These are phyloP conservation scores for Ochromonas danica DNA, from an alignment of 108 stramenopile genomes.

Conservation along the genomic window DNA sequence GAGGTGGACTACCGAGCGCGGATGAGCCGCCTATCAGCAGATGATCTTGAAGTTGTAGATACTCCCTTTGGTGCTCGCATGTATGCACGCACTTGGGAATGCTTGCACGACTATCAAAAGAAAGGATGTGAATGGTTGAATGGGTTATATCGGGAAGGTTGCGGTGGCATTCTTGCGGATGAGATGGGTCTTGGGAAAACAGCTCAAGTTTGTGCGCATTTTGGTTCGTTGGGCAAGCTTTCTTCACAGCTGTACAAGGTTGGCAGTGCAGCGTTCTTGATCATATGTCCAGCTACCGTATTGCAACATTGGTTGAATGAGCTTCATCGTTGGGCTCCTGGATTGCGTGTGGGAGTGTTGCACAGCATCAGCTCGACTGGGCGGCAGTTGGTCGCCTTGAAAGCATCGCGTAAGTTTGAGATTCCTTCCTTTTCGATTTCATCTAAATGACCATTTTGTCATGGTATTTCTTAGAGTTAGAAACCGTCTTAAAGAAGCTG, in stretches of 20 bases:
- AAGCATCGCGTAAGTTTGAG: too few relatives aligned
- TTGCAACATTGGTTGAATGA: conserved; percentile 88
- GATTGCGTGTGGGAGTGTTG: conserved; percentile 54
- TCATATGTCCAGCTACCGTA: conserved; percentile 87
- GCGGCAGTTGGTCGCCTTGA: background rate
- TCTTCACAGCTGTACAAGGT: background rate
- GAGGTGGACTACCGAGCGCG: conserved; percentile 48
- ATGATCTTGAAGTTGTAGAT: background rate
- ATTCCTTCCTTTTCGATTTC: too few relatives aligned
- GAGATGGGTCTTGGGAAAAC: conserved; percentile 96
- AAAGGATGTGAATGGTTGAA: conserved; percentile 18
- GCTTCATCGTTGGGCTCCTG: conserved; percentile 83
- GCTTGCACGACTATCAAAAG: conserved; percentile 6
- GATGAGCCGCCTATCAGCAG: conserved; percentile 12
- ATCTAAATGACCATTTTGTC: too few relatives aligned
- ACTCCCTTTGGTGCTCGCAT: conserved; percentile 1
- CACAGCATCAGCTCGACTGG: conserved; percentile 42
- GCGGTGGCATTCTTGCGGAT: conserved; percentile 87
- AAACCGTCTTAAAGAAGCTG: background rate
- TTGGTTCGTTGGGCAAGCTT: conserved; percentile 72
- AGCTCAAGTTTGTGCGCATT: conserved; percentile 80
- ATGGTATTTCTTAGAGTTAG: background rate
- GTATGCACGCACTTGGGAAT: background rate
- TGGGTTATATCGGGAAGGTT: conserved; percentile 19
- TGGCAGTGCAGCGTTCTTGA: conserved; percentile 43